These are phyloP conservation scores for Cutaneotrichosporon cutaneum DNA, from an alignment of 1,284 basidiomycete species.

Conservation along the genomic window DNA sequence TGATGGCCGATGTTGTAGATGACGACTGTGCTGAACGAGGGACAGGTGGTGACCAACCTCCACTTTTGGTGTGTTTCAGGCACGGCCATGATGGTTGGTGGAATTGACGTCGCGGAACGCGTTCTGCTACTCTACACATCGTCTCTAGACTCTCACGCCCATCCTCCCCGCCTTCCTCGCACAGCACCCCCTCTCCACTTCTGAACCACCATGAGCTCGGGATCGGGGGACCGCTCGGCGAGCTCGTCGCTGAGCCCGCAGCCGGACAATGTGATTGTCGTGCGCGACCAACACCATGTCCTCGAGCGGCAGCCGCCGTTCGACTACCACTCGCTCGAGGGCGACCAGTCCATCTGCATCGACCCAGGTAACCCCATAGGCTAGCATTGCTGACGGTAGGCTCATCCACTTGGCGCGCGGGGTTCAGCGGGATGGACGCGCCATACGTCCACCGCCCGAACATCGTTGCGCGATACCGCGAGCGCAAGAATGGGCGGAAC, in stretches of 20 bases:
- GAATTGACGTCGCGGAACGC: background rate
- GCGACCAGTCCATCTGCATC: conserved; percentile 64
- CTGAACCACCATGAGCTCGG: conserved; percentile 7
- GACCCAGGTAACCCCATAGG: too few species aligned
- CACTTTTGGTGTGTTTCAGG: conserved; percentile 7
- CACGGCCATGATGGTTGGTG: background rate
- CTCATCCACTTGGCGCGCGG: conserved; percentile 79
- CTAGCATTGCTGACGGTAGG: too few species aligned
- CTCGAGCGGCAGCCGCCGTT: conserved; percentile 34
- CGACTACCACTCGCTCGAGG: conserved; percentile 38
- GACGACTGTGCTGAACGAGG: background rate
- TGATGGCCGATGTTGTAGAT: background rate
- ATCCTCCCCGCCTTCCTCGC: background rate
- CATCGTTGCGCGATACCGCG: conserved; percentile 79
- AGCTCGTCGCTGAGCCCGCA: conserved; percentile 24
- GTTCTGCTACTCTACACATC: background rate
- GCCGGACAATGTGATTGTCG: conserved; percentile 31
- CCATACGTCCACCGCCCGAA: conserved; percentile 65
- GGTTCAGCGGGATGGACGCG: conserved; percentile 63
- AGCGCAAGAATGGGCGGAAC: conserved; percentile 75
- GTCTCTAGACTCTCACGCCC: too few species aligned
- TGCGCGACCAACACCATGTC: conserved; percentile 32
- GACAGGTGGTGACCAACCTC: conserved; percentile 1
- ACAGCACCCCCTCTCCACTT: background rate
- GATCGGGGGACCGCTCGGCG: background rate